A percentile compares a stretch with the other conserved stretches of the same genome.
These are phyloP conservation scores for Prosopis cineraria DNA, from an alignment of 306 rosid genomes.

Conservation along the genomic window DNA sequence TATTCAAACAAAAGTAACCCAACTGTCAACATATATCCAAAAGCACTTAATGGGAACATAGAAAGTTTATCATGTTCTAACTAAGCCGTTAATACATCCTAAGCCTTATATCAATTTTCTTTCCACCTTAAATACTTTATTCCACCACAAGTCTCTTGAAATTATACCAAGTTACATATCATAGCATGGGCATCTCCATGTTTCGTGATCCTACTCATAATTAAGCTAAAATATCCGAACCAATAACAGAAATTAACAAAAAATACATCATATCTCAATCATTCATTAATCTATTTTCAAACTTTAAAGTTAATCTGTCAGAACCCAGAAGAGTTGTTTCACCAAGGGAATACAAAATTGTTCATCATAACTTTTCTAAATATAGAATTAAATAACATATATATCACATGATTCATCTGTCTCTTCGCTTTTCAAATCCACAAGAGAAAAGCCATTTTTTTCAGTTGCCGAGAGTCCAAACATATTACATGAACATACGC, in stretches of 20 bases:
- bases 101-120: not conserved
- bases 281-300: not conserved
- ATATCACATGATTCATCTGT: not conserved
- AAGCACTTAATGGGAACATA: conserved; percentile 1
- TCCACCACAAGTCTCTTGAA: conserved; percentile 21
- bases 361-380: not conserved
- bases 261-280: conserved; percentile 1
- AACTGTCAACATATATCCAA: not conserved
- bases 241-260: not conserved
- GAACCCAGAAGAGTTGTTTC: not conserved
- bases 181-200: not conserved
- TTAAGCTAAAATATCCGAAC: conserved; percentile 8
- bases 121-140: conserved; percentile 12
- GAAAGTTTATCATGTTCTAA: conserved; percentile 16
- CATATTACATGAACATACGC: not conserved
- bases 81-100: not conserved
- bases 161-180: not conserved
- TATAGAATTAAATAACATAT: conserved; percentile 2
- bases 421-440: not conserved
- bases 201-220: not conserved
- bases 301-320: not conserved
- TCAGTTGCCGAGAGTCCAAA: not conserved
- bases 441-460: not conserved
- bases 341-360: not conserved
- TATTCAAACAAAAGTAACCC: not conserved